Percentiles rank a stretch among this genome's conserved stretches.
Conservation (phyloP, 306 rosid species). For the Cucurbita pepo region DNA sequence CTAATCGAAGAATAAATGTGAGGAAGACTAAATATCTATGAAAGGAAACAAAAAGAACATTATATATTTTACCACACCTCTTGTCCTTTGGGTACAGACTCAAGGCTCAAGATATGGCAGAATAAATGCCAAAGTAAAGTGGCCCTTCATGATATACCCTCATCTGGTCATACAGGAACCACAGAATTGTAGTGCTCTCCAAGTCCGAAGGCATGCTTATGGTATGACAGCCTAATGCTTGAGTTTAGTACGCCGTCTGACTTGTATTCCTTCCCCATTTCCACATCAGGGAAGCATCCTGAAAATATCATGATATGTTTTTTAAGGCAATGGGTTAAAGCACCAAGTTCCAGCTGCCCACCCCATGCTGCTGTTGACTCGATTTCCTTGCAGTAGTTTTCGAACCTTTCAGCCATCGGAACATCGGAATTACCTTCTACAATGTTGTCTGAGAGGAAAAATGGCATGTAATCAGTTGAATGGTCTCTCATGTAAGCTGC, state of each 20-base stretch:
- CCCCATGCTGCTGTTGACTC: slow-evolving; percentile 91
- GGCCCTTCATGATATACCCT: slow-evolving; percentile 5
- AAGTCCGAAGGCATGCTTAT: slow-evolving; percentile 84
- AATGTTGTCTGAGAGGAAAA: slow-evolving; percentile 52
- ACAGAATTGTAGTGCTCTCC: slow-evolving; percentile 92
- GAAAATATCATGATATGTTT: slow-evolving; percentile 76
- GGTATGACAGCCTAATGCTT: slow-evolving; percentile 69
- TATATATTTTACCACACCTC: neutral
- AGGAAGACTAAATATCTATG: neutral
- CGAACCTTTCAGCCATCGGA: slow-evolving; percentile 42
- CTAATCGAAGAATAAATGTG: neutral
- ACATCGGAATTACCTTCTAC: slow-evolving; percentile 32
- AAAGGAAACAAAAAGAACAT: neutral
- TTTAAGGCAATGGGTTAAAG: slow-evolving; percentile 67
- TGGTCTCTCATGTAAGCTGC: slow-evolving; percentile 70
- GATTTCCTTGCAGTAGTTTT: slow-evolving; percentile 70
- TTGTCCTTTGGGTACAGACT: slow-evolving; percentile 1
- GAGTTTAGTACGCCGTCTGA: slow-evolving; percentile 19
- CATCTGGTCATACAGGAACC: slow-evolving; percentile 31
- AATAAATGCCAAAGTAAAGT: slow-evolving; percentile 3
- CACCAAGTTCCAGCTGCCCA: slow-evolving; percentile 90
- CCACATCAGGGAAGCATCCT: slow-evolving; percentile 94
- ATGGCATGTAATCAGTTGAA: slow-evolving; percentile 57
- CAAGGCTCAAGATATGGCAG: slow-evolving; percentile 10
- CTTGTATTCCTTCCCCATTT: slow-evolving; percentile 92